Evolutionary conservation across 176 grass and related monocot genomes (phyloP).

Genomic region (Aegilops sharonensis): DNA sequence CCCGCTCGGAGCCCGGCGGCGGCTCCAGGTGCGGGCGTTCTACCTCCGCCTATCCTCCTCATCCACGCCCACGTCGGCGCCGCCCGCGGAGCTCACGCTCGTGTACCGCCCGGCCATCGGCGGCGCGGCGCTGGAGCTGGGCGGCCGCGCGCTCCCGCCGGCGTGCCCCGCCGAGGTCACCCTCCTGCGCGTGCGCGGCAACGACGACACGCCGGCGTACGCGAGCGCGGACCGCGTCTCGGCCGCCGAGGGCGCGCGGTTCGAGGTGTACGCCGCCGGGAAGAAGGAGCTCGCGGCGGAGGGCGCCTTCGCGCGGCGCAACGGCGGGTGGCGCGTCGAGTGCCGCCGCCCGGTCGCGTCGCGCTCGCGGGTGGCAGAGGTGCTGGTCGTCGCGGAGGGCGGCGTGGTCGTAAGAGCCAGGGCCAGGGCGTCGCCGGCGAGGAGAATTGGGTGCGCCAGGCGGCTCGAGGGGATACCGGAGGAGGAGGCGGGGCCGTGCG

Average conservation of each 20-base stretch:
- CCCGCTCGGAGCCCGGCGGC: background rate
- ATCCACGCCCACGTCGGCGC: background rate
- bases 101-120: conserved; percentile 48
- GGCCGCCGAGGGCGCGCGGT: conserved; percentile 50
- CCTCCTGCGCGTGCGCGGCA: conserved; percentile 10
- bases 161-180: conserved; percentile 28
- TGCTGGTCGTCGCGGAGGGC: conserved; percentile 37
- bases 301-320: conserved; percentile 33
- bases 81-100: conserved; percentile 33
- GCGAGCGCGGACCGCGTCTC: conserved; percentile 46
- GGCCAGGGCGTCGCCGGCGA: background rate
- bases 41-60: conserved; percentile 42
- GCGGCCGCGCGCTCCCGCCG: conserved; percentile 28
- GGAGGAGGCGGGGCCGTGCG: too few relatives aligned
- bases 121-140: conserved; percentile 37
- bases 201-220: background rate
- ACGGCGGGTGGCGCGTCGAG: conserved; percentile 36
- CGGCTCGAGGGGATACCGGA: too few relatives aligned
- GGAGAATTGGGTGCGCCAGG: background rate
- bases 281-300: conserved; percentile 6
- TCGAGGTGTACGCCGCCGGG: conserved; percentile 51
- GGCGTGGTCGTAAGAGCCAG: conserved; percentile 23
- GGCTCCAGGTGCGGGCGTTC: conserved; percentile 40
- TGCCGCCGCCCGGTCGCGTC: background rate
- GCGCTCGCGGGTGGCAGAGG: background rate